Evolutionary conservation across 495 filamentous ascomycete genomes (phyloP).

Genomic region (Tuber magnatum): DNA sequence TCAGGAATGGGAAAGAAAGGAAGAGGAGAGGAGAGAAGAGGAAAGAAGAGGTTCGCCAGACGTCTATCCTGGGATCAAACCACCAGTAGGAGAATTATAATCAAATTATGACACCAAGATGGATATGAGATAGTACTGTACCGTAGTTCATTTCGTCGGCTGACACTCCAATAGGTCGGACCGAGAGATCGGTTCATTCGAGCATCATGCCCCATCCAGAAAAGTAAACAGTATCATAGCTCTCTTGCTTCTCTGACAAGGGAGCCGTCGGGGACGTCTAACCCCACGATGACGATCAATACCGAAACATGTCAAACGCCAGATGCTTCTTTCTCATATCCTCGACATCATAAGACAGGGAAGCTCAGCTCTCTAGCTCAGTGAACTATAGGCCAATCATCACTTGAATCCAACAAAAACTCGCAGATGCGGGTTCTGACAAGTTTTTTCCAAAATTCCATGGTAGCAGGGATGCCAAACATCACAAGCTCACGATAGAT

Average conservation of each 20-base stretch:
- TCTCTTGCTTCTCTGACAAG: background rate
- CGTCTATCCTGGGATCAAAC: background rate
- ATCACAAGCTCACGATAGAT: background rate
- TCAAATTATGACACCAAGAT: background rate
- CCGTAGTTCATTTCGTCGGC: background rate
- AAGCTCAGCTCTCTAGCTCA: background rate
- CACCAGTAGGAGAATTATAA: background rate
- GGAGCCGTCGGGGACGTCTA: background rate
- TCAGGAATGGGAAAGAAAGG: background rate
- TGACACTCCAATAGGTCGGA: background rate
- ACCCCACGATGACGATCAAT: background rate
- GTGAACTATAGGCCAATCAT: background rate
- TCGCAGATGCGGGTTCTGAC: background rate
- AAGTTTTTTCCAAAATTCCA: background rate
- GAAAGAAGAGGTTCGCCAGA: background rate
- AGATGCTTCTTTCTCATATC: background rate
- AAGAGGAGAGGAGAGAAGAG: background rate
- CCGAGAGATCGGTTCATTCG: background rate
- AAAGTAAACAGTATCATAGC: background rate
- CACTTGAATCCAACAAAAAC: background rate
- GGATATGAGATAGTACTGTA: too few species aligned
- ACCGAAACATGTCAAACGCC: background rate
- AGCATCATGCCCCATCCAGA: background rate
- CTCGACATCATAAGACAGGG: background rate
- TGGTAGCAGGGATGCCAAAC: background rate